Evolutionary conservation across 805 yeast species (phyloP), one percentile per base, ranked within the genome.

Genomic region (Debaryomyces prosopidis): DNA sequence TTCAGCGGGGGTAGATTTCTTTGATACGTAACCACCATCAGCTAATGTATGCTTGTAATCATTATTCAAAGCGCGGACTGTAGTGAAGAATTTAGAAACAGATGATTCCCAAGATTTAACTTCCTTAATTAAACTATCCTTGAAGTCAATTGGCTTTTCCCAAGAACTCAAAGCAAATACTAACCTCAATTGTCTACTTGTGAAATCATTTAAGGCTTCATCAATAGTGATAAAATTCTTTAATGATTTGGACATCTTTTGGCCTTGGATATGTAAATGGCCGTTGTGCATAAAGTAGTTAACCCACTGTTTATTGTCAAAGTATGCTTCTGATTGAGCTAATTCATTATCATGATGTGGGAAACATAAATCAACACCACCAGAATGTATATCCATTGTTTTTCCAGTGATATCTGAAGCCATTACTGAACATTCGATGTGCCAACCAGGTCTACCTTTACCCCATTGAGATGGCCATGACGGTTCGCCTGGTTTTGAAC

Each of bases 331-430:
- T 20, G 91, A 79, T 73, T 94, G 99, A 1, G 99, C 99, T 52
- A 94, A 75, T 71, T 94, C 99, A 60, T 94, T 94, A 67, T 94
- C 99, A 69, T 94, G 99, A 66, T 94, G 99, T 2, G 99, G 99
- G 74, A 94, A 94, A 16, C 98, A 97, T 59, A 94, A 78, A 70
- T 94, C 99, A 44, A 94, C 82, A 53, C 99, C 99, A 47, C 99
- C 99, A 14, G 96, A 84, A 64, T 94, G 99, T 54, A 94, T 89
- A 66, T 94, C 99, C 78, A 94, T 87, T 47, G 77, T 76, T 16
- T 79, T 68, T 4, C 98, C 98, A 32, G 87, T 77, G 39, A 91
- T 78, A 54, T 90, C 96, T 42, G 90, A 79, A 1, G 98, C 98
- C 99, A 94, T 94, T 16, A 94, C 99, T 7, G 97, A 90, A 77